phyloP scores from a whole-genome alignment of 2,329 filamentous ascomycete species.

The Aspergillus phoenicis region DNA sequence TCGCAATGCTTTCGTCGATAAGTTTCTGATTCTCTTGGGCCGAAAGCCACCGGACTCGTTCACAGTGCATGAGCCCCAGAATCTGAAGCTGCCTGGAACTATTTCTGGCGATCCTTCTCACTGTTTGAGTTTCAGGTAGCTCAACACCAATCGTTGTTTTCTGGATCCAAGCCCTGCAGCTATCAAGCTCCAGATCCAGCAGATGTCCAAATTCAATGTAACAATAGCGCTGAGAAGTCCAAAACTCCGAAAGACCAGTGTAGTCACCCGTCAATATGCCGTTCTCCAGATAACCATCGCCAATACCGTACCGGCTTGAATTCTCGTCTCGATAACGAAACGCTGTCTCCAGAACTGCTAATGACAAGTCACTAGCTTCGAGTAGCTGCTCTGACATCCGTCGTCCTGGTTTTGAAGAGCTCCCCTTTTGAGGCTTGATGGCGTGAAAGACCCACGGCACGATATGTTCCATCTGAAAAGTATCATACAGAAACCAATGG shows the following conservation, averaged over 20 bases:
- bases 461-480: constrained; percentile 71
- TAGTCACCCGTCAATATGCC: constrained; percentile 68
- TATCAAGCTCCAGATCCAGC: constrained; percentile 46
- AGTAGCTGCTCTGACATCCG: constrained; percentile 51
- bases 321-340: constrained; percentile 74
- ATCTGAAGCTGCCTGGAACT: constrained; percentile 59
- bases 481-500: constrained; percentile 82
- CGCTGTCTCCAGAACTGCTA: constrained; percentile 63
- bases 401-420: constrained; percentile 55
- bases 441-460: constrained; percentile 78
- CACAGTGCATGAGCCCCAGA: constrained; percentile 60
- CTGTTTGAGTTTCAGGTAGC: constrained; percentile 34
- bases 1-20: constrained; percentile 51
- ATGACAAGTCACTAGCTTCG: constrained; percentile 76
- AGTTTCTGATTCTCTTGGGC: constrained; percentile 55
- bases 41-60: constrained; percentile 61
- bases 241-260: constrained; percentile 73
- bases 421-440: constrained; percentile 71
- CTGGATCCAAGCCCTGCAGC: constrained; percentile 42
- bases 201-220: constrained; percentile 43
- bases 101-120: constrained; percentile 55
- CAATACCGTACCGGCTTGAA: constrained; percentile 71
- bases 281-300: constrained; percentile 65
- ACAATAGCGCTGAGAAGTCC: constrained; percentile 68
- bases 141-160: constrained; percentile 34